A percentile compares a stretch with the other conserved stretches of the same genome.
These are phyloP conservation scores for Vinca minor DNA, from an alignment of 257 asterid species.

Conservation along the genomic window DNA sequence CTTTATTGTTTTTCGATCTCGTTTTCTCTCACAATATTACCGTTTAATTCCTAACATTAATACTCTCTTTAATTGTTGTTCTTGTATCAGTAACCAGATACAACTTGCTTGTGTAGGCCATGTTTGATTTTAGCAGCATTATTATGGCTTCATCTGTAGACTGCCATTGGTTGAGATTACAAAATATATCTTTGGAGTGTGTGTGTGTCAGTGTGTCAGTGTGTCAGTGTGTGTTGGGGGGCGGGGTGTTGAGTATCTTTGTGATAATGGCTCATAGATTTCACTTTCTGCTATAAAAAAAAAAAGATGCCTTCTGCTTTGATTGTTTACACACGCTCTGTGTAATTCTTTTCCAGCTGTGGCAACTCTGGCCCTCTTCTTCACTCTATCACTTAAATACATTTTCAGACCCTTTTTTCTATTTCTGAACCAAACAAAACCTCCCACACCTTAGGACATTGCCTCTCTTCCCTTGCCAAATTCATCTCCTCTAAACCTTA, in stretches of 20 bases:
- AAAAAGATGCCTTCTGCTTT: conserved; percentile 6
- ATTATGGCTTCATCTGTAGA: not conserved
- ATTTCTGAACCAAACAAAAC: conserved; percentile 6
- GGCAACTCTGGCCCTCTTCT: not conserved
- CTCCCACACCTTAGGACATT: conserved; percentile 13
- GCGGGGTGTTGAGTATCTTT: not conserved
- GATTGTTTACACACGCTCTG: not conserved
- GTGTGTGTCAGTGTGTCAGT: too few species aligned
- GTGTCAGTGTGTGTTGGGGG: too few species aligned
- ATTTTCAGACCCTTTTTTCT: not conserved
- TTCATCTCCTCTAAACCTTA: not conserved
- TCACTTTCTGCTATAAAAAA: conserved; percentile 6
- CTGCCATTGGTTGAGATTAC: conserved; percentile 1
- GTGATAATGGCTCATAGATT: conserved; percentile 4
- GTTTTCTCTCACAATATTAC: too few species aligned
- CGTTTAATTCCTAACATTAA: too few species aligned
- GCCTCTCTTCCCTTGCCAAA: not conserved
- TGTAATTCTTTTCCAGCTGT: not conserved
- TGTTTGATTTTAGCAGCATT: not conserved
- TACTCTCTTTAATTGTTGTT: not conserved
- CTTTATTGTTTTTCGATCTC: too few species aligned
- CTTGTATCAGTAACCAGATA: not conserved
- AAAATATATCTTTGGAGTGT: not conserved
- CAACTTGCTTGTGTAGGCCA: conserved; percentile 3
- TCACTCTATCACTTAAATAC: too few species aligned